Conservation (phyloP, 345 rosid species). For the Turnera subulata region DNA sequence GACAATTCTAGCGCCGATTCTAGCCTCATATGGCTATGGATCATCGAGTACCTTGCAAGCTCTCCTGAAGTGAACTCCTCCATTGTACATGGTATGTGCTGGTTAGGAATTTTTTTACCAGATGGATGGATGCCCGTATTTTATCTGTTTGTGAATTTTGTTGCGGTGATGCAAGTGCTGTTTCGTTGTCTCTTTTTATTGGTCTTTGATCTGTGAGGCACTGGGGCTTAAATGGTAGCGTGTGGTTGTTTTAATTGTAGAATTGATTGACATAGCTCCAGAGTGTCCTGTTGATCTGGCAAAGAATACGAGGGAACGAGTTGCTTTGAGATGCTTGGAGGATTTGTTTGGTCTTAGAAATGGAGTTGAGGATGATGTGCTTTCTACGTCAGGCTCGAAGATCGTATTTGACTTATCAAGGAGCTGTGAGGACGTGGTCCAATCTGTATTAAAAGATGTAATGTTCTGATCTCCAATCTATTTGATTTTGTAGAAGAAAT, state of each 20-base stretch:
- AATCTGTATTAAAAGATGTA: constrained; percentile 37
- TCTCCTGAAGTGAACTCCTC: constrained; percentile 29
- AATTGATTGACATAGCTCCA: constrained; percentile 42
- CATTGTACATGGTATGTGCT: constrained; percentile 42
- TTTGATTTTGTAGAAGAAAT: neutral
- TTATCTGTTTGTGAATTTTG: constrained; percentile 5
- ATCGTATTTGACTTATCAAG: constrained; percentile 25
- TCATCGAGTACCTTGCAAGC: constrained; percentile 48
- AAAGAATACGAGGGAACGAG: constrained; percentile 39
- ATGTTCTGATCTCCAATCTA: neutral
- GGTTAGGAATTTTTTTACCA: too few species aligned
- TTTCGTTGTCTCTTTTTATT: neutral
- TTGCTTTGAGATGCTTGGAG: constrained; percentile 61
- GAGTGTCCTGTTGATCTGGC: constrained; percentile 23
- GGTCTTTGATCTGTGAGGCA: neutral
- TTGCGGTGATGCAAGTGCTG: neutral
- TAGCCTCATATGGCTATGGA: constrained; percentile 46
- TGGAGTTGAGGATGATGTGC: constrained; percentile 9
- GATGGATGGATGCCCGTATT: too few species aligned
- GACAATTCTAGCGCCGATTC: too few species aligned
- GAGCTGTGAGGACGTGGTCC: constrained; percentile 48
- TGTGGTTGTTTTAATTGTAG: too few species aligned
- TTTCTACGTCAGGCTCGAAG: constrained; percentile 18
- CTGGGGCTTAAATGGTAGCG: too few species aligned
- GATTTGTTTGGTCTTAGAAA: constrained; percentile 30